These are phyloP conservation scores for Malania oleifera DNA, from an alignment of 164 flowering plant species.

Conservation along the genomic window DNA sequence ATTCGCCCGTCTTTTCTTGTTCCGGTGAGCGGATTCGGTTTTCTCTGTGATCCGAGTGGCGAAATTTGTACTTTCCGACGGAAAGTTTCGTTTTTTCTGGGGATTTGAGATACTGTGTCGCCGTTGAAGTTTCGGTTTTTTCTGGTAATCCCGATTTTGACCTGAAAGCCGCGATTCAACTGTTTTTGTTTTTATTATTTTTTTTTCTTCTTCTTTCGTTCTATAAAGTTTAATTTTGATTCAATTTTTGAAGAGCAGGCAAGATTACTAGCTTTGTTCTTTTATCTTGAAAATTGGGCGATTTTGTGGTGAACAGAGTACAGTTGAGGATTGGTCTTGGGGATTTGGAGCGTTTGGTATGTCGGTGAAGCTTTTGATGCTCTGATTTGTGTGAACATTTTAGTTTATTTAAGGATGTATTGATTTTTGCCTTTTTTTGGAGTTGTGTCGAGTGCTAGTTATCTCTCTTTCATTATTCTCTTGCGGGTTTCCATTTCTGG, in stretches of 20 bases:
- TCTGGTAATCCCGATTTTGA: constrained; percentile 1
- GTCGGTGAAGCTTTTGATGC: neutral
- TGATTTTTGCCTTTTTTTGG: neutral
- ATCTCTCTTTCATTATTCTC: neutral
- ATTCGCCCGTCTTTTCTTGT: too few relatives aligned
- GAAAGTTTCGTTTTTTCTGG: constrained; percentile 4
- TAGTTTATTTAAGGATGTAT: neutral
- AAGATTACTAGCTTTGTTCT: too few relatives aligned
- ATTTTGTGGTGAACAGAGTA: neutral
- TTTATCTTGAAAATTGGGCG: too few relatives aligned
- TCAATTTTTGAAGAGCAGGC: too few relatives aligned
- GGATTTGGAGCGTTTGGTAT: neutral
- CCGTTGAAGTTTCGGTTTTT: neutral
- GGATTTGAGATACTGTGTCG: neutral
- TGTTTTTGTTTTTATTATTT: neutral
- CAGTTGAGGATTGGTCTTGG: neutral
- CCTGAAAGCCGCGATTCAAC: neutral
- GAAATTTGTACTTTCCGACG: neutral
- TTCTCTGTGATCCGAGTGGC: too few relatives aligned
- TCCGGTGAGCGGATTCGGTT: neutral
- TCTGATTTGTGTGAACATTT: neutral
- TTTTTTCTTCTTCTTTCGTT: too few relatives aligned
- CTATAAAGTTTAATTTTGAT: too few relatives aligned
- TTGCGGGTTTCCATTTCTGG: neutral
- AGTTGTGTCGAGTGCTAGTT: neutral